Base-by-base conservation (phyloP, 805 yeast species). In the Kazachstania taianensis region DNA sequence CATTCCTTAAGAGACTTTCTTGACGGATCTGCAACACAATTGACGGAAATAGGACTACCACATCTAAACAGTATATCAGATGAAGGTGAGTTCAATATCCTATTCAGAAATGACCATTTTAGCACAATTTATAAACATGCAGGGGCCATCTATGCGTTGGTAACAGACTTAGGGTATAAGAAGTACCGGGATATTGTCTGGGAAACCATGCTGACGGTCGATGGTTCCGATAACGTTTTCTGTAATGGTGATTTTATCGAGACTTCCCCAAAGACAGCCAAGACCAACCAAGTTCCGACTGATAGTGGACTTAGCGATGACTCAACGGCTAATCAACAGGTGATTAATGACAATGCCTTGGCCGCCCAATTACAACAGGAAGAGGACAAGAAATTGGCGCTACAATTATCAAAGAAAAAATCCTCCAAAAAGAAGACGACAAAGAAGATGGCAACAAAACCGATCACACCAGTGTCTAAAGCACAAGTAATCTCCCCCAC, bases 41-140 rank as follows among this genome's bases (percentile, higher is more conserved):
- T 87, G 48, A 82, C 96, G 0, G 60, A 59, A 1, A 54, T 60
- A 28, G 97, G 97, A 0, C 52, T 82, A 12, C 35, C 51, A 1
- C 57, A 59, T 29, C 51, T 82, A 42, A 58, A 62, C 40, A 50
- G 57, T 2, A 48, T 62, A 2, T 52, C 81, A 14, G 47, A 51
- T 1, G 63, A 68, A 5, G 74, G 74, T 28, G 67, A 74, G n/a
- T 65, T 80, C 35, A 70, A 76, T 1, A 73, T 89, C 0, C 72
- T 89, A 42, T 89, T 89, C 63, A 69, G 96, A 50, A 89, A 89
- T 57, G 86, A 89, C 57, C 96, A 89, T 57, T 87, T 84, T 59
- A 71, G 74, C 41, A 84, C 96, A 0, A 52, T 86, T 9, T 70
- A 55, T 38, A 77, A 76, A 48, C 55, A 52, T 10, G 56, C 57